Conservation (phyloP, 768 basidiomycete species). For the Auricularia cornea region DNA sequence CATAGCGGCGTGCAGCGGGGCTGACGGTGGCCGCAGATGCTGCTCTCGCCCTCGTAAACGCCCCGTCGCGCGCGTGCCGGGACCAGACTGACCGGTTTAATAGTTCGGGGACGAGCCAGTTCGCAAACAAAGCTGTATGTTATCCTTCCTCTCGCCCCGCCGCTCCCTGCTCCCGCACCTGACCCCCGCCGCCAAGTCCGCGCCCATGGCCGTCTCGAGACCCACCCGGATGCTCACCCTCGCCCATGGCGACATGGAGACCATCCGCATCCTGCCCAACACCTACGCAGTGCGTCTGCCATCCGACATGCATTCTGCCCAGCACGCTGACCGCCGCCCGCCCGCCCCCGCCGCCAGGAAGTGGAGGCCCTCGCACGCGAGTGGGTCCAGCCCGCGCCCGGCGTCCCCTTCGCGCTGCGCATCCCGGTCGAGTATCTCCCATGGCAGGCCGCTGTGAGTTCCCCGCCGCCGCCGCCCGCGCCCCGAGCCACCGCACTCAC, state of each 20-base stretch:
- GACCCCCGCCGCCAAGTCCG: conserved; percentile 3
- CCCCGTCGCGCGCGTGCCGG: not conserved
- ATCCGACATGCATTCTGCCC: too few species aligned
- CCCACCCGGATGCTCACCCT: conserved; percentile 68
- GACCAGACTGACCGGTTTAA: too few species aligned
- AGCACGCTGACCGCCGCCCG: not conserved
- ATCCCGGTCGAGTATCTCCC: conserved; percentile 85
- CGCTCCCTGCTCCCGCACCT: not conserved
- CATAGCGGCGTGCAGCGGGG: not conserved
- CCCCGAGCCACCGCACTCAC: not conserved
- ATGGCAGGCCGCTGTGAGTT: conserved; percentile 68
- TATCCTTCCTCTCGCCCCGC: not conserved
- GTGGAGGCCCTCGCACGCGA: conserved; percentile 71
- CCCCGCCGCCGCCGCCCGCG: not conserved
- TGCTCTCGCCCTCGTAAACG: not conserved
- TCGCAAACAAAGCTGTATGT: not conserved
- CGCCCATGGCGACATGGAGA: conserved; percentile 80
- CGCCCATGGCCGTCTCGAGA: conserved; percentile 61
- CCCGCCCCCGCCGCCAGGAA: conserved; percentile 41
- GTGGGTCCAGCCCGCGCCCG: conserved; percentile 82
- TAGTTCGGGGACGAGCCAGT: not conserved
- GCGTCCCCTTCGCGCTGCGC: conserved; percentile 64
- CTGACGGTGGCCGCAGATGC: not conserved
- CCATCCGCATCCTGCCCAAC: conserved; percentile 67
- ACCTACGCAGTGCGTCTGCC: conserved; percentile 56